Evolutionary conservation across 192 early-diverging fungal species (phyloP).

Genomic region (Gamsiella multidivaricata): DNA sequence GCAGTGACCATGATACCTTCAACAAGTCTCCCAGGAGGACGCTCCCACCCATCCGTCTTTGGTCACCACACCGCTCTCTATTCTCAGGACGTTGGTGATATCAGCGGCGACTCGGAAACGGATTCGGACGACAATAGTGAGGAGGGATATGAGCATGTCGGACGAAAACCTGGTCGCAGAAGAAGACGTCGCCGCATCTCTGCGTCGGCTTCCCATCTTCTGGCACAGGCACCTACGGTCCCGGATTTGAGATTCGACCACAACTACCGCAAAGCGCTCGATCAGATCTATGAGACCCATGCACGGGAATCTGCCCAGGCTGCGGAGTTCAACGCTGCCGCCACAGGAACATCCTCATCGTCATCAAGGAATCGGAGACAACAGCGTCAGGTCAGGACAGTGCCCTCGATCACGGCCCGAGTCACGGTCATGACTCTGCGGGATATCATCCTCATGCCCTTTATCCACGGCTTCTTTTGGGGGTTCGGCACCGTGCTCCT

Average conservation of each 20-base stretch:
- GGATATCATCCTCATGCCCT: constrained; percentile 52
- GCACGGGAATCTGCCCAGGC: constrained; percentile 23
- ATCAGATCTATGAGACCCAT: constrained; percentile 39
- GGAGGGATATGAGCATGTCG: not conserved
- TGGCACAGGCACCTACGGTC: constrained; percentile 35
- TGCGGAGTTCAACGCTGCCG: not conserved
- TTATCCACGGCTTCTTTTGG: constrained; percentile 53
- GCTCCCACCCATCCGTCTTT: constrained; percentile 3
- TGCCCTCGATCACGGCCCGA: constrained; percentile 22
- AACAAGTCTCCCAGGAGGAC: not conserved
- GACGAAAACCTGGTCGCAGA: not conserved
- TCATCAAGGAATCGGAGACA: constrained; percentile 1
- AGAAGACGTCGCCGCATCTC: constrained; percentile 28
- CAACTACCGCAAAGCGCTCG: constrained; percentile 46
- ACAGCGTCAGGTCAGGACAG: not conserved
- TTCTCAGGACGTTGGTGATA: not conserved
- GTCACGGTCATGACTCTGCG: constrained; percentile 44
- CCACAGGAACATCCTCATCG: not conserved
- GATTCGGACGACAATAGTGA: not conserved
- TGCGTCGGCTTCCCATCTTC: constrained; percentile 34
- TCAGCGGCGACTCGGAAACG: not conserved
- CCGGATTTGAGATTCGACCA: constrained; percentile 47
- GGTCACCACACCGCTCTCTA: constrained; percentile 2
- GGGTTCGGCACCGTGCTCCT: constrained; percentile 42
- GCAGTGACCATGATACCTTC: constrained; percentile 3